phyloP scores from a whole-genome alignment of 1,139 yeast species.

The Magnusiomyces suaveolens region DNA sequence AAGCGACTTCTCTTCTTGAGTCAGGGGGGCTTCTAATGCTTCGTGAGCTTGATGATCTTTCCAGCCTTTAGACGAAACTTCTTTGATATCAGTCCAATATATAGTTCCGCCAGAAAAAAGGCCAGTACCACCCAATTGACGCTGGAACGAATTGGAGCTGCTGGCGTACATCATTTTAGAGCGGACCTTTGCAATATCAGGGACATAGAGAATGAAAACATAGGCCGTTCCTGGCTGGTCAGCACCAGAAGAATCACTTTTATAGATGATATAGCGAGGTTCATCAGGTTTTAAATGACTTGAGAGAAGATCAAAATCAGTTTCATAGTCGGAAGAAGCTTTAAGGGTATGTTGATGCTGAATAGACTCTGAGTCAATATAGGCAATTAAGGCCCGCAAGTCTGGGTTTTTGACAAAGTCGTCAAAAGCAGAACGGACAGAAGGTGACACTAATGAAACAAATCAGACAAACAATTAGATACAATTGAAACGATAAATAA shows the following conservation, averaged over 20 bases:
- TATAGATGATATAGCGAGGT: slow-evolving; percentile 53
- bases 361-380: slow-evolving; percentile 29
- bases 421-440: slow-evolving; percentile 9
- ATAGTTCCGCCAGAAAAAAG: slow-evolving; percentile 42
- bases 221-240: slow-evolving; percentile 26
- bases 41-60: slow-evolving; percentile 33
- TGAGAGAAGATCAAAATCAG: slow-evolving; percentile 36
- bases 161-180: slow-evolving; percentile 92
- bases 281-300: slow-evolving; percentile 38
- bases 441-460: neutral
- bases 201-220: slow-evolving; percentile 72
- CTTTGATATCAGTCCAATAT: slow-evolving; percentile 53
- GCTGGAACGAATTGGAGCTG: slow-evolving; percentile 63
- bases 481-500: neutral
- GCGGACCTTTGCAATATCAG: slow-evolving; percentile 74
- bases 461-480: neutral
- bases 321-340: slow-evolving; percentile 28
- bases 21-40: slow-evolving; percentile 40
- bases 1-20: slow-evolving; percentile 52
- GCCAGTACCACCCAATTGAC: slow-evolving; percentile 60
- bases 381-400: slow-evolving; percentile 24
- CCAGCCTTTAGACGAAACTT: slow-evolving; percentile 48
- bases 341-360: slow-evolving; percentile 26
- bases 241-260: slow-evolving; percentile 26
- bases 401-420: neutral